Evolutionary conservation across 495 filamentous ascomycete genomes (phyloP), one percentile per base, ranked within the genome.

Genomic region (Pseudomonodictys pantanalensis): DNA sequence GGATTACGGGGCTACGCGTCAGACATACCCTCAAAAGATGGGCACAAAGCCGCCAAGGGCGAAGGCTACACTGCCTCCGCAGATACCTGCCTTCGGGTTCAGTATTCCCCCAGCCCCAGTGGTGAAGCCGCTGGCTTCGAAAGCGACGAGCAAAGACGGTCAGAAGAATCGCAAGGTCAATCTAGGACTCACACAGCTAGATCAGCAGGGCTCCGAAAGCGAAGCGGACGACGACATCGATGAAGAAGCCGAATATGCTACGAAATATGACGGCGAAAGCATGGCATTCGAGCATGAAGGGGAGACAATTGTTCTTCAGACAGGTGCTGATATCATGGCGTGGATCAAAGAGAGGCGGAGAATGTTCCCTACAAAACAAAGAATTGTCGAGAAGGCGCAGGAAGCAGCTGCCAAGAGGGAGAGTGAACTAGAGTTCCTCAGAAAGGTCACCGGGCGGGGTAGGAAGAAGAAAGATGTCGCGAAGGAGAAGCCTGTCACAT

Each of bases 261-360:
- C 22, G 54, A 62, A 39, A 3, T 18, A 25, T 5, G 25, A 18
- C 24, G 26, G 25, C 23, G 24, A 22, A 20, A 53, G 63, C 0
- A 18, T 52, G 8, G 48, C 55, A n/a, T 69, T 75, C 54, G 66
- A 69, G 39, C 65, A 76, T 52, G 67, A 71, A 15, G 73, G 69
- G 18, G 26, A 65, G 18, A 62, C 56, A 9, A 41, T 69, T n/a
- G 61, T 67, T 1, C 62, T 76, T 6, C 68, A 87, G 75, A 70
- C 82, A 71, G 69, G 79, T 2, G 74, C 81, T n/a, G 90, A 95
- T 54, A 79, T 95, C 53, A 79, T 81, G 11, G 82, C 84, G 18
- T 96, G 89, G 88, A 84, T 95, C 53, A 83, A 82, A 38, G 90
- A 93, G 69, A 84, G 91, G 22, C 85, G 81, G 66, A 86, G 85